Base-by-base conservation (phyloP, 805 yeast genomes). In the Ogataea parapolymorpha region DNA sequence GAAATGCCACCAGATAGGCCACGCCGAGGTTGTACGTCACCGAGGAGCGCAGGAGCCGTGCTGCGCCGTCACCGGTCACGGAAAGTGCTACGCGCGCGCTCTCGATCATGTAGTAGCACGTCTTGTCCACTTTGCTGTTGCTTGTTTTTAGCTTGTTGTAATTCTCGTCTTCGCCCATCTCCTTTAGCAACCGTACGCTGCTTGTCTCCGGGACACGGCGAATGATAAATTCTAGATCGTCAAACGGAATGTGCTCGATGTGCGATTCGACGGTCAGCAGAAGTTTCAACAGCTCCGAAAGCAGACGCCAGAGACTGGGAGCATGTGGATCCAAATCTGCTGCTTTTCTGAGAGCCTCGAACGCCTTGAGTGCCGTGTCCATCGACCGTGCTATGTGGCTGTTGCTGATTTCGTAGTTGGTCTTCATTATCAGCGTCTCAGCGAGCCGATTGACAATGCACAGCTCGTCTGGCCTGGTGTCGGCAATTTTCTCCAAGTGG, bases 331-430 rank as follows among this genome's bases (percentile, higher is more conserved):
- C 50, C 16, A 59, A 13, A 11, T 18, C 7, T 5, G 45, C 42
- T 2, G 53, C 53, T 8, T 17, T 7, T 11, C 44, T 24, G 11
- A 63, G 65, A 11, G 60, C 51, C 2, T 54, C 45, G 16, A 72
- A 62, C 0, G 79, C 71, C 11, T 50, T 53, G 2, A 53, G 42
- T 4, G 77, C 61, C 13, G 70, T 63, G 2, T 66, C 69, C 4
- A 85, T 61, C 0, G 93, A 83, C 47, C 87, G 75, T 2, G 85
- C 83, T 46, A 79, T 75, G 50, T 76, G 84, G 0, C 95, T 95
- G 15, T 75, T 72, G 1, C 51, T 51, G 9, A 81, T 59, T 39
- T 80, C 74, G 37, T 69, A 66, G 7, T 64, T 62, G 0, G 90
- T 73, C 44, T 80, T 74, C 10, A 71, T 67, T 14, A 82, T 66